A percentile compares a stretch with the other conserved stretches of the same genome.
Evolutionary conservation across 169 alveolate species (phyloP).

Genomic region (Plasmodium inui): DNA sequence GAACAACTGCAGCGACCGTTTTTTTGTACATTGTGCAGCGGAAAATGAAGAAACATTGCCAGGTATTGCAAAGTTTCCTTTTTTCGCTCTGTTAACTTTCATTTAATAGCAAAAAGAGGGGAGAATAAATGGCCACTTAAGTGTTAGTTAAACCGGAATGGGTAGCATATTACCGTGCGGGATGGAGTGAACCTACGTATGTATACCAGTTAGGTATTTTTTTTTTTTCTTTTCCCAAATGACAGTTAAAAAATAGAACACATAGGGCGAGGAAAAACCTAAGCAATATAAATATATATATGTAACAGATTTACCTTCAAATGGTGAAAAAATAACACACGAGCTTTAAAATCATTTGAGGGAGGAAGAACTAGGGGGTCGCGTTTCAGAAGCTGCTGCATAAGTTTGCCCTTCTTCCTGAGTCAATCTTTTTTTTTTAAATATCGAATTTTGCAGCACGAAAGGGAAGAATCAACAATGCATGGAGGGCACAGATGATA

Average conservation of each 20-base stretch:
- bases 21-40: background rate
- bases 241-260: background rate
- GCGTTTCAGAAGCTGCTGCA: background rate
- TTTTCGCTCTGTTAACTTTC: background rate
- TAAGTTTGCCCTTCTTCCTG: background rate
- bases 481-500: background rate
- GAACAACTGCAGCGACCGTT: background rate
- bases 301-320: background rate
- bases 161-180: background rate
- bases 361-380: background rate
- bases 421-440: background rate
- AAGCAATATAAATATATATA: background rate
- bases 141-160: background rate
- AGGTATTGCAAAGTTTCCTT: background rate
- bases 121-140: background rate
- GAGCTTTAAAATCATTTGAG: background rate
- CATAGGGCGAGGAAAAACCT: background rate
- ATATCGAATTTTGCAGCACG: background rate
- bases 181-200: background rate
- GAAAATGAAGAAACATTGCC: background rate
- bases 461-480: background rate
- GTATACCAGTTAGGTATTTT: background rate
- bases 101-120: background rate
- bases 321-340: background rate
- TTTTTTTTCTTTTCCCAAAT: background rate